These are phyloP conservation scores for Penicillium verrucosum DNA, from an alignment of 2,329 filamentous ascomycete species.

Conservation along the genomic window DNA sequence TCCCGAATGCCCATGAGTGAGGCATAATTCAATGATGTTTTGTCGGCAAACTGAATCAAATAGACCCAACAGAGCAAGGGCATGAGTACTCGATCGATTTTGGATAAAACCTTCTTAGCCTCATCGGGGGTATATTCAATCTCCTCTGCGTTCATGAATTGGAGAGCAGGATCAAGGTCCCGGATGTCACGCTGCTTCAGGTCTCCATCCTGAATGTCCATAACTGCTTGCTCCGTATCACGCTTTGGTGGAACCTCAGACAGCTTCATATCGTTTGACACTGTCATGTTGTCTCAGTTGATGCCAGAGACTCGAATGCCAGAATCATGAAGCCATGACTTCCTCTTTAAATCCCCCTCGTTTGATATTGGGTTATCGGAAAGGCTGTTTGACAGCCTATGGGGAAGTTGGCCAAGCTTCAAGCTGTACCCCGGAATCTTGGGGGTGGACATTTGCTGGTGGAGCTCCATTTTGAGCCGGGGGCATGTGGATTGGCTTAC, in stretches of 20 bases:
- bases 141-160: background rate
- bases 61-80: slow-evolving; percentile 11
- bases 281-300: background rate
- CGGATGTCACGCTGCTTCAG: background rate
- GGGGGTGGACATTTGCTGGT: slow-evolving; percentile 3
- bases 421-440: slow-evolving; percentile 5
- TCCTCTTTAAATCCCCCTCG: slow-evolving; percentile 1
- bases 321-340: slow-evolving; percentile 2
- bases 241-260: slow-evolving; percentile 1
- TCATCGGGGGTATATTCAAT: slow-evolving; percentile 8
- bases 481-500: slow-evolving; percentile 2
- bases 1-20: slow-evolving; percentile 19
- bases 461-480: slow-evolving; percentile 6
- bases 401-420: background rate
- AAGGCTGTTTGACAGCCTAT: slow-evolving; percentile 1
- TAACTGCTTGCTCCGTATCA: slow-evolving; percentile 1
- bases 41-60: slow-evolving; percentile 12
- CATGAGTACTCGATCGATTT: slow-evolving; percentile 6
- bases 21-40: slow-evolving; percentile 16
- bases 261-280: slow-evolving; percentile 3
- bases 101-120: slow-evolving; percentile 1
- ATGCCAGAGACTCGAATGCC: background rate
- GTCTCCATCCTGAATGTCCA: slow-evolving; percentile 1
- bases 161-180: slow-evolving; percentile 5
- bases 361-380: slow-evolving; percentile 5